These are phyloP conservation scores for Globisporangium cederbergense DNA, from an alignment of 352 stramenopile genomes.

Conservation along the genomic window DNA sequence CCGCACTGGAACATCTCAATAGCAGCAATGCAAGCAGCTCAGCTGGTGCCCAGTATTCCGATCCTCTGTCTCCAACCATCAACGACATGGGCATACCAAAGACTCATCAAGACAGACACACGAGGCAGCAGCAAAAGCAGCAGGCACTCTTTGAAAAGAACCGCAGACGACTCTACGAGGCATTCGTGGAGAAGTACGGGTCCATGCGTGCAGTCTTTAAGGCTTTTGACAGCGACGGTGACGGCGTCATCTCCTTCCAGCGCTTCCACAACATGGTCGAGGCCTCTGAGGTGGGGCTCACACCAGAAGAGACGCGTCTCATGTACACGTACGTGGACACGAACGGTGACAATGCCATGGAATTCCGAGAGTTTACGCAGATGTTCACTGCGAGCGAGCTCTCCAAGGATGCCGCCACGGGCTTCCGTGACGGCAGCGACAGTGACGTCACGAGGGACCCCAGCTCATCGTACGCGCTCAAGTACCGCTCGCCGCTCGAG, in stretches of 20 bases:
- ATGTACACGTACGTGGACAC: conserved; percentile 59
- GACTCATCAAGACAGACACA: background rate
- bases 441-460: conserved; percentile 30
- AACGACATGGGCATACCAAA: background rate
- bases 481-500: conserved; percentile 63
- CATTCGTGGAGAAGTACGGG: conserved; percentile 71
- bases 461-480: conserved; percentile 55
- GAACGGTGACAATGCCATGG: conserved; percentile 73
- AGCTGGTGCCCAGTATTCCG: background rate
- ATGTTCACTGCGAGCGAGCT: conserved; percentile 52
- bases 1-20: background rate
- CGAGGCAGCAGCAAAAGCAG: conserved; percentile 15
- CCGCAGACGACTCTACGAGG: conserved; percentile 51
- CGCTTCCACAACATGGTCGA: conserved; percentile 74
- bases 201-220: conserved; percentile 76
- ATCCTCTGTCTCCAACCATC: background rate
- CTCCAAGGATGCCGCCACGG: background rate
- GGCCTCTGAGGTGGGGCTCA: conserved; percentile 52
- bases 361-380: conserved; percentile 67
- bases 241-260: conserved; percentile 72
- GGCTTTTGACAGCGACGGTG: conserved; percentile 62
- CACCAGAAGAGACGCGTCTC: conserved; percentile 31
- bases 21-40: background rate
- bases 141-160: conserved; percentile 30
- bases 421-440: background rate